Percentiles rank a stretch among this genome's conserved stretches.
These are phyloP conservation scores for Tricholomella constricta DNA, from an alignment of 768 basidiomycete species.

Conservation along the genomic window DNA sequence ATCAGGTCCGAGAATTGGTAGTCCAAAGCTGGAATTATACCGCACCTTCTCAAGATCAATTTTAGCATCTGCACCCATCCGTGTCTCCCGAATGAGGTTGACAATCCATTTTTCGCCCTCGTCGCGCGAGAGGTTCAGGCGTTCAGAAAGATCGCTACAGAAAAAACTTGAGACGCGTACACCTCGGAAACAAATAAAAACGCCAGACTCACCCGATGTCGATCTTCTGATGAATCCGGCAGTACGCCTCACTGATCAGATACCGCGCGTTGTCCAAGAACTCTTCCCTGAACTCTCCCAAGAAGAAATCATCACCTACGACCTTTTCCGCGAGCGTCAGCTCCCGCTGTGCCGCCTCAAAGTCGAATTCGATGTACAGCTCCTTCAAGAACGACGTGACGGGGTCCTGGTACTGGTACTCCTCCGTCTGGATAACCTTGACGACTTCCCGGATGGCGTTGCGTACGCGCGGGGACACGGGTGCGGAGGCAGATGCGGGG, in stretches of 20 bases:
- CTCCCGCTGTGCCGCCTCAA: conserved; percentile 89
- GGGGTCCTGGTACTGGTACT: conserved; percentile 95
- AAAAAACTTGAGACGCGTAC: conserved; percentile 1
- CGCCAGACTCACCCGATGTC: conserved; percentile 69
- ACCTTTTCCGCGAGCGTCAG: conserved; percentile 78
- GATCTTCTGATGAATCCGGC: conserved; percentile 92
- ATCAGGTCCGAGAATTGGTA: background rate
- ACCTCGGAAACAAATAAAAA: background rate
- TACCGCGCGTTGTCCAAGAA: conserved; percentile 97
- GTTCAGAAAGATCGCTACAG: conserved; percentile 83
- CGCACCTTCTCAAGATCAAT: conserved; percentile 93
- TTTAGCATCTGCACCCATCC: conserved; percentile 96
- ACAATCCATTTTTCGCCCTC: conserved; percentile 99
- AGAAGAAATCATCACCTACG: conserved; percentile 91
- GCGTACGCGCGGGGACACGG: conserved; percentile 71
- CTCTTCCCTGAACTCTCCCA: conserved; percentile 86
- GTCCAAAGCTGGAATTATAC: background rate
- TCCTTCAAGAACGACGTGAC: conserved; percentile 92
- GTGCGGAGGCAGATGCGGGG: conserved; percentile 38
- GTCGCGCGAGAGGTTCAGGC: conserved; percentile 89
- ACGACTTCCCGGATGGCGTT: conserved; percentile 91
- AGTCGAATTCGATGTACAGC: conserved; percentile 94
- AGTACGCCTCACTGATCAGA: conserved; percentile 96
- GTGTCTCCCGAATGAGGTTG: conserved; percentile 96
- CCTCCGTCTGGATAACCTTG: conserved; percentile 91